These are phyloP conservation scores for Adansonia digitata DNA, from an alignment of 345 rosid species.

Conservation along the genomic window DNA sequence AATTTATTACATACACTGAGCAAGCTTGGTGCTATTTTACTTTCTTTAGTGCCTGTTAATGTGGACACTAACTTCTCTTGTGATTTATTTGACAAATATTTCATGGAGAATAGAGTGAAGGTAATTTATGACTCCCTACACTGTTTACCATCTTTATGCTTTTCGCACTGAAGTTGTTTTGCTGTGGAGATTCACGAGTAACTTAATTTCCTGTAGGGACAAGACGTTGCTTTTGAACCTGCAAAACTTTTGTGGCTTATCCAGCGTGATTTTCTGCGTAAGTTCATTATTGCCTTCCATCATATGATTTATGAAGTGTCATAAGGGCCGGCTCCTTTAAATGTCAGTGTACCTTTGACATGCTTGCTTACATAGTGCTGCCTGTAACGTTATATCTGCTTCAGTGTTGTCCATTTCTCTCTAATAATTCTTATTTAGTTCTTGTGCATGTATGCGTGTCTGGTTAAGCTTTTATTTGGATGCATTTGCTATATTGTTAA, in stretches of 20 bases:
- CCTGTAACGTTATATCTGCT: not conserved
- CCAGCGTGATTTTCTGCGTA: slow-evolving; percentile 99
- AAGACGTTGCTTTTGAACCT: slow-evolving; percentile 96
- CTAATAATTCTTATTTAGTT: not conserved
- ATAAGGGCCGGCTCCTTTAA: slow-evolving; percentile 3
- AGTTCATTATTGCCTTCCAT: slow-evolving; percentile 27
- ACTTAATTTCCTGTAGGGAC: slow-evolving; percentile 55
- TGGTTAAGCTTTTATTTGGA: not conserved
- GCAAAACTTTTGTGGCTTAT: slow-evolving; percentile 98
- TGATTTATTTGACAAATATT: slow-evolving; percentile 30
- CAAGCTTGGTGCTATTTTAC: slow-evolving; percentile 1
- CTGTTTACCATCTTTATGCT: slow-evolving; percentile 13
- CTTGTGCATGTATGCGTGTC: not conserved
- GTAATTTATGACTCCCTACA: slow-evolving; percentile 37
- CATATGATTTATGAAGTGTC: not conserved
- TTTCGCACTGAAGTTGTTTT: slow-evolving; percentile 10
- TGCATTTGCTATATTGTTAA: not conserved
- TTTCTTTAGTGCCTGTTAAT: slow-evolving; percentile 2
- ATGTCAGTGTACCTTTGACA: not conserved
- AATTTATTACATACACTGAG: slow-evolving; percentile 1
- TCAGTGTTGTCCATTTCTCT: not conserved
- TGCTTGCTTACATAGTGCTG: not conserved
- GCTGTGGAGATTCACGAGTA: slow-evolving; percentile 17
- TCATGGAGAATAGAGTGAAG: slow-evolving; percentile 73
- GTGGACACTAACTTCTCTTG: slow-evolving; percentile 38